Evolutionary conservation across 2,329 filamentous ascomycete genomes (phyloP).

Genomic region (Aureobasidium sp.): DNA sequence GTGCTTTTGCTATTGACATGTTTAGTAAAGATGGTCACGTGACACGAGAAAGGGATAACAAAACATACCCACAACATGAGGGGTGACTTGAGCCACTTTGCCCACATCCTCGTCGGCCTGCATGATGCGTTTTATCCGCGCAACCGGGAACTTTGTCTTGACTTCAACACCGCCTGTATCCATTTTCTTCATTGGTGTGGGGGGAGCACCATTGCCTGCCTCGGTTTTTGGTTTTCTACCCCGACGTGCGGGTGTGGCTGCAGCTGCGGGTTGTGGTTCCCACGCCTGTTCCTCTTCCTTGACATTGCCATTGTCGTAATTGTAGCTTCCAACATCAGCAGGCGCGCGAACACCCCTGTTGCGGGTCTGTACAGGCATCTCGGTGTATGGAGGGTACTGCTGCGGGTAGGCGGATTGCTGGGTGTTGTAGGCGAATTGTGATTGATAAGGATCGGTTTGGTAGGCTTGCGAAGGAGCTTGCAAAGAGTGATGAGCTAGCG

Average conservation of each 20-base stretch:
- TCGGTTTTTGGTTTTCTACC: constrained; percentile 19
- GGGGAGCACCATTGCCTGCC: constrained; percentile 2
- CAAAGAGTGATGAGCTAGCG: constrained; percentile 16
- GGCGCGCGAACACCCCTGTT: constrained; percentile 18
- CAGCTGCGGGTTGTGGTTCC: constrained; percentile 19
- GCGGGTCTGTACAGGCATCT: constrained; percentile 22
- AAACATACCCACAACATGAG: constrained; percentile 73
- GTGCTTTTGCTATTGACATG: constrained; percentile 64
- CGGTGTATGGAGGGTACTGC: constrained; percentile 10
- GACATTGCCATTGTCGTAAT: constrained; percentile 22
- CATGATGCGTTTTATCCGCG: constrained; percentile 98
- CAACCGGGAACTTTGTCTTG: constrained; percentile 92
- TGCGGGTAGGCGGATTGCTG: constrained; percentile 17
- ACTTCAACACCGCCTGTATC: constrained; percentile 57
- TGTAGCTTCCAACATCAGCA: constrained; percentile 18
- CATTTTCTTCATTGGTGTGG: constrained; percentile 18
- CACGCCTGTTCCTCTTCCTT: constrained; percentile 27
- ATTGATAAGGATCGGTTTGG: neutral
- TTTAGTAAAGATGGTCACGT: constrained; percentile 21
- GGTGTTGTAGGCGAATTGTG: constrained; percentile 20
- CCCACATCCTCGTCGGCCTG: constrained; percentile 98
- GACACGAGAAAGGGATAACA: neutral
- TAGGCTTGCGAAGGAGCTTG: constrained; percentile 4
- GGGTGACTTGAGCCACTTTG: constrained; percentile 95
- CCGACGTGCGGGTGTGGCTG: constrained; percentile 20